Conservation (phyloP, 1,139 yeast species). For the Magnusiomyces tetraspermus region DNA sequence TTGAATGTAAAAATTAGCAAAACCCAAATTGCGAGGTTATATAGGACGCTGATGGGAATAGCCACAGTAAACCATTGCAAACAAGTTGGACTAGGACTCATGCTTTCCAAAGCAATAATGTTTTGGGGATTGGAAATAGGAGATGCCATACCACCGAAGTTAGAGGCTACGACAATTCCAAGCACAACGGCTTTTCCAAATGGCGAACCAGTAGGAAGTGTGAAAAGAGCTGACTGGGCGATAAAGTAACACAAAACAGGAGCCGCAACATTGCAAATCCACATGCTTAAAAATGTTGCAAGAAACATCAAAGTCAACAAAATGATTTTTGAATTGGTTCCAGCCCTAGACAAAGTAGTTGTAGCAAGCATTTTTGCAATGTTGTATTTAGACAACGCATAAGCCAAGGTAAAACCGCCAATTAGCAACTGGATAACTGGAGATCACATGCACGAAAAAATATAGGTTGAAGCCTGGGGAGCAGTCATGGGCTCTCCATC, state of each 20-base stretch:
- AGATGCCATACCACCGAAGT: conserved; percentile 92
- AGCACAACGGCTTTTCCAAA: conserved; percentile 77
- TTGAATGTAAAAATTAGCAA: conserved; percentile 61
- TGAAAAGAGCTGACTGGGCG: conserved; percentile 77
- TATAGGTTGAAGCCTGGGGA: conserved; percentile 61
- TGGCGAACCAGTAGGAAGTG: conserved; percentile 66
- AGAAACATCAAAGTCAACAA: conserved; percentile 75
- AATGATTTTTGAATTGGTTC: conserved; percentile 72
- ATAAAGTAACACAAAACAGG: conserved; percentile 88
- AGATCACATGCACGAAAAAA: conserved; percentile 86
- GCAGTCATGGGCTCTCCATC: conserved; percentile 46
- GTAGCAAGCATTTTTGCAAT: conserved; percentile 82
- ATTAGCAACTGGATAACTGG: conserved; percentile 79
- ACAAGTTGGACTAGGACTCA: conserved; percentile 92
- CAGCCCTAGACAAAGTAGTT: conserved; percentile 68
- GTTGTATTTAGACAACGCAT: conserved; percentile 83
- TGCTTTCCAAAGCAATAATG: conserved; percentile 75
- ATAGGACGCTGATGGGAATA: conserved; percentile 61
- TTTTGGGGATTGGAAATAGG: conserved; percentile 96
- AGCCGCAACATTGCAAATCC: conserved; percentile 95
- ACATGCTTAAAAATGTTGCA: conserved; percentile 79
- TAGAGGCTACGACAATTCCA: conserved; percentile 87
- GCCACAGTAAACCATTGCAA: conserved; percentile 86
- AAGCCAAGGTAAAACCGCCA: conserved; percentile 93
- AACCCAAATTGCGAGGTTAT: conserved; percentile 60